Base-by-base conservation (phyloP, 2,329 filamentous ascomycete genomes). In the Botryotinia convoluta region DNA sequence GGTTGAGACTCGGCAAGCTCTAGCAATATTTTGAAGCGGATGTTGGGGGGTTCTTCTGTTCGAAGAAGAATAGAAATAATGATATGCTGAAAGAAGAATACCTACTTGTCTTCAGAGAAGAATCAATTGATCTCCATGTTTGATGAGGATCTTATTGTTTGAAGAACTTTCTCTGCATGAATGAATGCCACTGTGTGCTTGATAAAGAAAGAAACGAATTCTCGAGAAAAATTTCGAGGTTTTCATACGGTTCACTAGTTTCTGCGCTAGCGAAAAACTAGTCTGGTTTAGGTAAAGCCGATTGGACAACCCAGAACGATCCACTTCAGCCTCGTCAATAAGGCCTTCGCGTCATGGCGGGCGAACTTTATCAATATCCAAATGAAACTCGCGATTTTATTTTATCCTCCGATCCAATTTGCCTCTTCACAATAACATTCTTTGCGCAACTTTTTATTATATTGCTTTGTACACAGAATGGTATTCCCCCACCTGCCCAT, bases 1-100 rank as follows among this genome's bases (percentile, higher is more conserved):
- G 81, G 82, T 79, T 79, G 81, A 78, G 84, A 80, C 82, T 84
- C 83, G 85, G 83, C 85, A 83, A 84, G 86, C 86, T 88, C 86
- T 88, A 88, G 86, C 86, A 84, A 84, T 80, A 79, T 76, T 74
- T 79, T 78, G 79, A 80, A 80, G 79, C 79, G 48, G 48, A 68
- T 57, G 64, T 57, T 51, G 32, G 48, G 64, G 4, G 39, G 70
- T 60, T 57, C 29, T 68, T 64, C 42, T 42, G 48, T 37, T 68
- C 29, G 59, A 61, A n/a, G 44, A 45, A 42, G 32, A 39, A 9
- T 4, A 18, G 20, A 26, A 42, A 68, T 57, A 5, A 37, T 68
- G 37, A 57, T n/a, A 14, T 42, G 18, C 22, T 35, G 22, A 51
- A 42, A 26, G 48, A n/a, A 57, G 6, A 32, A 57, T 69, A 69